These are phyloP conservation scores for Spinacia oleracea DNA, from an alignment of 179 eudicot species.

Conservation along the genomic window DNA sequence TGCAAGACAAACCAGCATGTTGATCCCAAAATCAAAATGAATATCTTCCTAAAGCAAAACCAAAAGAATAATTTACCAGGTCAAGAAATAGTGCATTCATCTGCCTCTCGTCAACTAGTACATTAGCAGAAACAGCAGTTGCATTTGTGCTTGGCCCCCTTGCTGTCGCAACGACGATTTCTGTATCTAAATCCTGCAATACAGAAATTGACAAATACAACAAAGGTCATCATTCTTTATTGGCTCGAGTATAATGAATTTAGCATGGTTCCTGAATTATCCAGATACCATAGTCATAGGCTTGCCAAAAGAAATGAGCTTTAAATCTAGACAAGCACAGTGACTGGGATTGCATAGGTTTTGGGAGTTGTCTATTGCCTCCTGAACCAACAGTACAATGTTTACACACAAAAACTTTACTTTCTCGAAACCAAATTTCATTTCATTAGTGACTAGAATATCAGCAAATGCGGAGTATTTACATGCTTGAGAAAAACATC, in stretches of 20 bases:
- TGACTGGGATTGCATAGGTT: background rate
- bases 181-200: slow-evolving; percentile 81
- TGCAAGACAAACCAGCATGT: background rate
- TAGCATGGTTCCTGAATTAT: background rate
- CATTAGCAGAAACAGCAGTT: slow-evolving; percentile 78
- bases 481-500: background rate
- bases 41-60: background rate
- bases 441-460: too few relatives aligned
- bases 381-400: background rate
- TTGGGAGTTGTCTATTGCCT: background rate
- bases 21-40: background rate
- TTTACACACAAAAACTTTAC: background rate
- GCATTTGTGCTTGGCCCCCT: slow-evolving; percentile 66
- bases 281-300: background rate
- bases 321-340: background rate
- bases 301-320: background rate
- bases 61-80: slow-evolving; percentile 48
- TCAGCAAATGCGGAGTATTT: background rate
- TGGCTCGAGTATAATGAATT: background rate
- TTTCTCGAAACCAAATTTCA: too few relatives aligned
- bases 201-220: slow-evolving; percentile 12
- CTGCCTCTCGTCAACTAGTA: slow-evolving; percentile 86
- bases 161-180: slow-evolving; percentile 82
- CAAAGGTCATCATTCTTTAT: background rate
- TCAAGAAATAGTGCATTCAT: slow-evolving; percentile 96